Conservation (phyloP, 2,329 filamentous ascomycete species). For the Aureobasidium sp. region DNA sequence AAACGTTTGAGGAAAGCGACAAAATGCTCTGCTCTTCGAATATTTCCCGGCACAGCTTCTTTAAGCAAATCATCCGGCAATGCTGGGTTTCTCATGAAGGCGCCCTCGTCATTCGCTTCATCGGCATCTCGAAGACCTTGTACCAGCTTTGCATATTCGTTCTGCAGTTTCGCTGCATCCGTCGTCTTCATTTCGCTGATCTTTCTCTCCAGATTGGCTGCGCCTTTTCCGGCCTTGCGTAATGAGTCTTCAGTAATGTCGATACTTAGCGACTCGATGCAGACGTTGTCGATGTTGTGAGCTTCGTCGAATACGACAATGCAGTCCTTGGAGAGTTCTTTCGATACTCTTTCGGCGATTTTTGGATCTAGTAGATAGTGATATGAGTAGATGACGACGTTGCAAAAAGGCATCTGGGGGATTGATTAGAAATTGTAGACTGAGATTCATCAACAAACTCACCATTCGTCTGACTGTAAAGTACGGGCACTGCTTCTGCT, state of each 20-base stretch:
- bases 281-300: conserved; percentile 99
- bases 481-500: conserved; percentile 95
- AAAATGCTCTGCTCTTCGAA: conserved; percentile 91
- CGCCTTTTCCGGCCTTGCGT: conserved; percentile 80
- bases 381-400: conserved; percentile 99
- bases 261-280: conserved; percentile 93
- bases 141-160: conserved; percentile 90
- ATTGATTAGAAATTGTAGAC: not conserved
- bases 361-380: conserved; percentile 97
- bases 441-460: not conserved
- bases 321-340: conserved; percentile 93
- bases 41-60: conserved; percentile 94
- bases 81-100: conserved; percentile 94
- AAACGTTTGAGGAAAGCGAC: conserved; percentile 91
- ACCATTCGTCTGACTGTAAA: conserved; percentile 87
- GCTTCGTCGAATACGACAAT: conserved; percentile 98
- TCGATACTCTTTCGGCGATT: conserved; percentile 90
- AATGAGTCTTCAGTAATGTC: conserved; percentile 94
- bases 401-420: conserved; percentile 79
- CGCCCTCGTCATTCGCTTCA: conserved; percentile 82
- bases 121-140: conserved; percentile 83
- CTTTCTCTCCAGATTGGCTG: conserved; percentile 80
- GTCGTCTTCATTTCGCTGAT: conserved; percentile 94
- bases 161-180: conserved; percentile 87
- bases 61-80: conserved; percentile 88